phyloP scores from a whole-genome alignment of 1,284 basidiomycete genomes.

The Anthracocystis setariae region DNA sequence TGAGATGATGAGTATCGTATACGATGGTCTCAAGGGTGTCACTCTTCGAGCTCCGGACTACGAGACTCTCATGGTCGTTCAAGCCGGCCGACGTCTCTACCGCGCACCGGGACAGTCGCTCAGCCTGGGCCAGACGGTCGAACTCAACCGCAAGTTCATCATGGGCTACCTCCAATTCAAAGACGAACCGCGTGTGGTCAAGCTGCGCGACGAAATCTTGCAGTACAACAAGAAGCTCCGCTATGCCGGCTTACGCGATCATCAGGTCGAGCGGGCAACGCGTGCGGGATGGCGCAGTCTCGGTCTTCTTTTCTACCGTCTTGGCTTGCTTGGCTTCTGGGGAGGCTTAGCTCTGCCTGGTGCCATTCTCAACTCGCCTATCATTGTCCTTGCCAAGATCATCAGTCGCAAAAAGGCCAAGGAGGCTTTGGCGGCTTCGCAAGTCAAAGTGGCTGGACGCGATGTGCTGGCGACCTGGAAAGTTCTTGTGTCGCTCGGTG shows the following conservation, averaged over 20 bases:
- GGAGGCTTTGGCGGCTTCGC: constrained; percentile 95
- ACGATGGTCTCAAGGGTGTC: constrained; percentile 95
- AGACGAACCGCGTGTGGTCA: constrained; percentile 88
- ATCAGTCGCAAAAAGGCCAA: constrained; percentile 91
- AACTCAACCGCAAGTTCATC: constrained; percentile 92
- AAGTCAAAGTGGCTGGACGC: constrained; percentile 91
- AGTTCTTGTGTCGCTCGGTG: constrained; percentile 89
- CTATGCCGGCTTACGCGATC: constrained; percentile 95
- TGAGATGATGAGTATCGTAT: constrained; percentile 89
- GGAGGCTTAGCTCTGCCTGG: constrained; percentile 88
- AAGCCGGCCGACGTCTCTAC: constrained; percentile 93
- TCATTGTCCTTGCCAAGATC: constrained; percentile 90
- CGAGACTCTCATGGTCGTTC: constrained; percentile 97
- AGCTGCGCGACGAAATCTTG: constrained; percentile 83
- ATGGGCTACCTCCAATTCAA: constrained; percentile 92
- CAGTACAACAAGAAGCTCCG: constrained; percentile 91
- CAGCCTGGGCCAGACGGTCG: constrained; percentile 94
- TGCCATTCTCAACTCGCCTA: constrained; percentile 91
- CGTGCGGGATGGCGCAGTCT: constrained; percentile 82
- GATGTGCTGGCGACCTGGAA: constrained; percentile 99
- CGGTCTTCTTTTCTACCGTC: constrained; percentile 84
- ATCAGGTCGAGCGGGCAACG: constrained; percentile 84
- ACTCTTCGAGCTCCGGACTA: constrained; percentile 96
- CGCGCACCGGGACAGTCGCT: constrained; percentile 93
- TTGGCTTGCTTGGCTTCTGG: constrained; percentile 85